Evolutionary conservation across 2,329 filamentous ascomycete species (phyloP).

Genomic region (Escovopsis sp.): DNA sequence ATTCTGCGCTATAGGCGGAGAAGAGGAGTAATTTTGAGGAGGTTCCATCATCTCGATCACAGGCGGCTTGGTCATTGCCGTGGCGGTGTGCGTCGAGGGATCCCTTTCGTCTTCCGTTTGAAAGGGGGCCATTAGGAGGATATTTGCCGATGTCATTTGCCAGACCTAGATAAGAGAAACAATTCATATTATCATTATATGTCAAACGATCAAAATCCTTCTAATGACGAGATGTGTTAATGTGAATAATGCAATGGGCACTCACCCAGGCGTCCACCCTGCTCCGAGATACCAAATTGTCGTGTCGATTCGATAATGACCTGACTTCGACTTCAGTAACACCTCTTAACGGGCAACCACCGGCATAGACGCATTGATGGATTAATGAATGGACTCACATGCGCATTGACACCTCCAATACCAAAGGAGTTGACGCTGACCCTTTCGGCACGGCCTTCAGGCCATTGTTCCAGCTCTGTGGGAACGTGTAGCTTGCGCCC

Average conservation of each 20-base stretch:
- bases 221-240: no score
- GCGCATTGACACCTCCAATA: constrained; percentile 22
- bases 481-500: constrained; percentile 14
- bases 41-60: neutral
- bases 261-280: neutral
- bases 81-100: neutral
- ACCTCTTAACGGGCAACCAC: no score
- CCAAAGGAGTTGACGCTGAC: constrained; percentile 22
- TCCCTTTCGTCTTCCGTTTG: no score
- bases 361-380: neutral
- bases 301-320: neutral
- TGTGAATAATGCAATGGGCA: no score
- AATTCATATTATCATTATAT: no score
- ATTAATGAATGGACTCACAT: constrained; percentile 8
- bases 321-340: neutral
- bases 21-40: neutral
- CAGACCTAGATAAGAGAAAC: no score
- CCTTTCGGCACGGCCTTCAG: constrained; percentile 7
- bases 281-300: neutral
- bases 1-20: neutral
- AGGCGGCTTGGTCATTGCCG: neutral
- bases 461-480: constrained; percentile 11
- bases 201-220: no score
- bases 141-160: no score
- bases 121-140: no score